Base-by-base conservation (phyloP, 345 rosid species). In the Eucalyptus shirleyi region DNA sequence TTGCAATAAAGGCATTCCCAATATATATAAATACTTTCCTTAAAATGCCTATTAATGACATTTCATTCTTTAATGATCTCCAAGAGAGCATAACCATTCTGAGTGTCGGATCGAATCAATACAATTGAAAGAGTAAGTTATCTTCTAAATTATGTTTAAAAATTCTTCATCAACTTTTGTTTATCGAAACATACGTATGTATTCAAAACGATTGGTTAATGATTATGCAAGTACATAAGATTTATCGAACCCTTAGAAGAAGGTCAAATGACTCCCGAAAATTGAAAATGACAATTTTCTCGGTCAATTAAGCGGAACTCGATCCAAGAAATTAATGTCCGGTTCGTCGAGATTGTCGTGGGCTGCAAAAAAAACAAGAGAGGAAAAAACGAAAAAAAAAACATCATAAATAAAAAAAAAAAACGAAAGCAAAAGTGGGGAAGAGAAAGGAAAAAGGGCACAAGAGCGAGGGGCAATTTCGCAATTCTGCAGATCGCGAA, bases 391-490 rank as follows among this genome's bases (percentile, higher is more conserved):
- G 3, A 5, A 10, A 69, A 18, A 7, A 44, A 42, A 7, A 50
- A 18, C 2, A 69, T 5, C 3, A 34, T 34, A 34, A 34, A 42
- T 2, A 34, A 19, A 3, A 9, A 5, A 72, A 72, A 19, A 37
- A 9, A 19, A 9, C 2, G 24, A 34, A 34, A 18, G 81, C 44
- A 18, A 69, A 56, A 21, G 51, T 50, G 34, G 44, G 14, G 16
- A 28, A 30, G 16, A 12, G 16, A n/a, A n/a, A n/a, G 32, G 18
- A 28, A 30, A 28, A 14, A 14, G 72, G 8, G 72, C 19, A 32
- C 14, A 49, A 50, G 19, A 24, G 13, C 6, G 12, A 80, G 87
- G 94, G 93, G 90, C 87, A 89, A 21, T 87, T 81, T 62, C 26
- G 95, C 90, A 90, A 94, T 88, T 60, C 2, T 1, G 83, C 40